Evolutionary conservation across 1,139 yeast genomes (phyloP).

Genomic region (Suhomyces wounanorum): DNA sequence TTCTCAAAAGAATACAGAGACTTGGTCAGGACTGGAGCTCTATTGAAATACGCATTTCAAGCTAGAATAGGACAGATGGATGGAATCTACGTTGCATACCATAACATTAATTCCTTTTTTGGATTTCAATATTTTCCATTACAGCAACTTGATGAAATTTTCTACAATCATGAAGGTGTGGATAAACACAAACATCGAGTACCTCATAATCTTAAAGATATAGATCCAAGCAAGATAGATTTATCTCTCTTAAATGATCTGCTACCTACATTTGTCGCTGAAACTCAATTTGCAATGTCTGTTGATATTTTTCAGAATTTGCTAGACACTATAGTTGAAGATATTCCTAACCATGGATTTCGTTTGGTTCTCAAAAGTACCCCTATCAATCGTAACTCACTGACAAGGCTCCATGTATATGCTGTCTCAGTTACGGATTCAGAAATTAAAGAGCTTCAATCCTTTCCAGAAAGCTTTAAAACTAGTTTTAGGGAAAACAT

Average conservation of each 20-base stretch:
- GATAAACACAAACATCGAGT: constrained; percentile 27
- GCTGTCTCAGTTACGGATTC: constrained; percentile 36
- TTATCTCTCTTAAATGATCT: constrained; percentile 29
- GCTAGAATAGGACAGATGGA: constrained; percentile 97
- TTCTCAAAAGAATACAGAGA: constrained; percentile 80
- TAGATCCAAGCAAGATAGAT: constrained; percentile 13
- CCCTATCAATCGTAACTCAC: constrained; percentile 6
- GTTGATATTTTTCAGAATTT: constrained; percentile 57
- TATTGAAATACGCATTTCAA: constrained; percentile 84
- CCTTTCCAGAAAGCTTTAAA: constrained; percentile 21
- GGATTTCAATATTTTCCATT: constrained; percentile 90
- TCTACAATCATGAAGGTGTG: constrained; percentile 26
- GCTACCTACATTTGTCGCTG: constrained; percentile 59
- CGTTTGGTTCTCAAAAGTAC: constrained; percentile 33
- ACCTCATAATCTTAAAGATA: constrained; percentile 36
- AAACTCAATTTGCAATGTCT: constrained; percentile 69
- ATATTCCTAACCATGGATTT: constrained; percentile 30
- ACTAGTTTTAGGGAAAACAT: constrained; percentile 26
- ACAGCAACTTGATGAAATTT: constrained; percentile 60
- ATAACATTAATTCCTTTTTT: constrained; percentile 75
- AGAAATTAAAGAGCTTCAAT: constrained; percentile 29
- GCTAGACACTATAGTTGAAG: constrained; percentile 40
- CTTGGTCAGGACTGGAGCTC: constrained; percentile 66
- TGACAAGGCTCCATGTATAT: constrained; percentile 27
- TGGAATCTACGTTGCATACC: constrained; percentile 91